These are phyloP conservation scores for Periconia digitata DNA, from an alignment of 2,329 filamentous ascomycete genomes.

Conservation along the genomic window DNA sequence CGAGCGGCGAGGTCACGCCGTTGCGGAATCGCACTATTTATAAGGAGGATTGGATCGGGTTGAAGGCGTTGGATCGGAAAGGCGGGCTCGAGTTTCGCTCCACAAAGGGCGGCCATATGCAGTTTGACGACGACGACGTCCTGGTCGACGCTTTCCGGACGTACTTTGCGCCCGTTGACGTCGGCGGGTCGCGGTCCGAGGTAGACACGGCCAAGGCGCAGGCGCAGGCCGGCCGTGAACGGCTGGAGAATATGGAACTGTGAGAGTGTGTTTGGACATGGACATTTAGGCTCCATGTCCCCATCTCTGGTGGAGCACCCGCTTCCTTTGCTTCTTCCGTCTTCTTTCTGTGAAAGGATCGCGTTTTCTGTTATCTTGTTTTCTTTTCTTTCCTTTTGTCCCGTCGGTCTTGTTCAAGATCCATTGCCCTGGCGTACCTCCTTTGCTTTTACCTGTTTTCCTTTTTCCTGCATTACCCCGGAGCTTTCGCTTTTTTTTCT, in stretches of 20 bases:
- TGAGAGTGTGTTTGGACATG: not conserved
- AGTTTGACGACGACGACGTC: slow-evolving; percentile 63
- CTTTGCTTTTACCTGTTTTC: too few species aligned
- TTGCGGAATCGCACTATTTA: slow-evolving; percentile 74
- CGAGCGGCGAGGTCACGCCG: slow-evolving; percentile 61
- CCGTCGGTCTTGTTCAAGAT: too few species aligned
- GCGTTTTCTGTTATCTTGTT: too few species aligned
- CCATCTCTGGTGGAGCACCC: too few species aligned
- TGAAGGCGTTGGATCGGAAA: slow-evolving; percentile 76
- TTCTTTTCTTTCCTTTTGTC: too few species aligned
- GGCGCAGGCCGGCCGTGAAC: not conserved
- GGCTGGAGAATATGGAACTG: not conserved
- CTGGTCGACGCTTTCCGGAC: slow-evolving; percentile 66
- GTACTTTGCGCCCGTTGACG: slow-evolving; percentile 59
- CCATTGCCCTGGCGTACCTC: too few species aligned
- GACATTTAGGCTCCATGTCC: too few species aligned
- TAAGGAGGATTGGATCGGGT: slow-evolving; percentile 88
- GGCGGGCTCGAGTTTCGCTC: slow-evolving; percentile 75
- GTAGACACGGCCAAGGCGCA: not conserved
- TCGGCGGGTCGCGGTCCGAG: not conserved
- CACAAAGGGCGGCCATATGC: slow-evolving; percentile 80
- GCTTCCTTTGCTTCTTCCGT: too few species aligned
- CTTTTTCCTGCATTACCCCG: too few species aligned
- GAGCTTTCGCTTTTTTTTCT: too few species aligned
- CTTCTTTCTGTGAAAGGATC: too few species aligned